phyloP scores from a whole-genome alignment of 768 basidiomycete species.

The Calocybe cyanea region DNA sequence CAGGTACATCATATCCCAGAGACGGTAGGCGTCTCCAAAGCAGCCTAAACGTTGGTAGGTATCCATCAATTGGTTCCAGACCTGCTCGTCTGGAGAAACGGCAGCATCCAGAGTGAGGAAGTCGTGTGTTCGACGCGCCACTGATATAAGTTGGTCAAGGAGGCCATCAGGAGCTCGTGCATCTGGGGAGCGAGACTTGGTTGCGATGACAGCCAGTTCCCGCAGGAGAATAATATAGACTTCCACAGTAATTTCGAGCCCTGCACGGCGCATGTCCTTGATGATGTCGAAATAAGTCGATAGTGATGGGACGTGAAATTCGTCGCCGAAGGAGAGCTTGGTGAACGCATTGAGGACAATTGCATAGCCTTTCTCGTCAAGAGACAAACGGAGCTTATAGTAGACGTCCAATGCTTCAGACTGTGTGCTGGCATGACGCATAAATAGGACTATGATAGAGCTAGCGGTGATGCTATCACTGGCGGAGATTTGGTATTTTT shows the following conservation, averaged over 20 bases:
- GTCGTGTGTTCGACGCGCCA: slow-evolving; percentile 68
- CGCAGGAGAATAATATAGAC: slow-evolving; percentile 69
- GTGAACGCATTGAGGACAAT: slow-evolving; percentile 64
- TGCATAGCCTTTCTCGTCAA: slow-evolving; percentile 59
- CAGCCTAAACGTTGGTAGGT: slow-evolving; percentile 79
- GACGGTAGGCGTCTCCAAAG: slow-evolving; percentile 64
- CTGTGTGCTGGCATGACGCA: slow-evolving; percentile 54
- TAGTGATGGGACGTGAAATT: slow-evolving; percentile 38
- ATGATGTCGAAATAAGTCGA: slow-evolving; percentile 72
- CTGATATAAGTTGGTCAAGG: slow-evolving; percentile 34
- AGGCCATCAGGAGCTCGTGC: slow-evolving; percentile 16
- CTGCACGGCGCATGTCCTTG: slow-evolving; percentile 71
- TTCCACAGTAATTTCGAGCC: slow-evolving; percentile 49
- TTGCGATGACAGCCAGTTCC: slow-evolving; percentile 46
- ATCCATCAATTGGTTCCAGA: slow-evolving; percentile 88
- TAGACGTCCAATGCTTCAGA: slow-evolving; percentile 66
- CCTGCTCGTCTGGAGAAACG: slow-evolving; percentile 61
- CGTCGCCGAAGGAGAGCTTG: slow-evolving; percentile 47
- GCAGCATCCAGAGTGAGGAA: slow-evolving; percentile 74
- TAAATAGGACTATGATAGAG: slow-evolving; percentile 58
- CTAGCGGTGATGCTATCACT: slow-evolving; percentile 42
- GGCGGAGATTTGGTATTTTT: slow-evolving; percentile 40
- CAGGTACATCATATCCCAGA: slow-evolving; percentile 76
- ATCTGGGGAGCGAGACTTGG: slow-evolving; percentile 21
- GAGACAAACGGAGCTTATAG: slow-evolving; percentile 31